Conservation (phyloP, 2,329 filamentous ascomycete species). For the Nigrograna mackinnonii region DNA sequence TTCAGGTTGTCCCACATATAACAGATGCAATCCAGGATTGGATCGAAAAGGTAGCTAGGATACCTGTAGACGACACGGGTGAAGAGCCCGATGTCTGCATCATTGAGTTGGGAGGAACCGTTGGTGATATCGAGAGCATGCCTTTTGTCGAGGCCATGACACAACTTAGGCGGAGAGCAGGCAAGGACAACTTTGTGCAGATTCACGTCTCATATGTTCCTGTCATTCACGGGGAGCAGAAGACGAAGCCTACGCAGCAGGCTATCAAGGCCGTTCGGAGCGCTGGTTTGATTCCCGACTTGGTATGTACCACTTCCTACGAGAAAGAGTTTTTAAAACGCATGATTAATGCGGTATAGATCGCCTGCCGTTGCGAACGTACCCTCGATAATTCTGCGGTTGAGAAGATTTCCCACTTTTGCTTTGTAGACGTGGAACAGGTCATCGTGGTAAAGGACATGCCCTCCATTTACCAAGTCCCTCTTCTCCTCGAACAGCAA, state of each 20-base stretch:
- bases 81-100: slow-evolving; percentile 91
- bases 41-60: slow-evolving; percentile 82
- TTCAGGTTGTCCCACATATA: slow-evolving; percentile 91
- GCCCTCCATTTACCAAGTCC: slow-evolving; percentile 90
- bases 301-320: slow-evolving; percentile 53
- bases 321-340: not conserved
- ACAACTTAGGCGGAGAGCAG: slow-evolving; percentile 73
- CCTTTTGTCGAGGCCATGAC: slow-evolving; percentile 87
- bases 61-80: slow-evolving; percentile 83
- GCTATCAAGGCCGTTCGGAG: slow-evolving; percentile 84
- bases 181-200: slow-evolving; percentile 80
- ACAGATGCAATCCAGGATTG: slow-evolving; percentile 91
- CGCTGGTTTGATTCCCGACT: slow-evolving; percentile 65
- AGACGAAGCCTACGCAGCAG: slow-evolving; percentile 96
- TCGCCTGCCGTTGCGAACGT: slow-evolving; percentile 88
- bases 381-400: slow-evolving; percentile 74
- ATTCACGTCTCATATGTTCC: slow-evolving; percentile 91
- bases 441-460: slow-evolving; percentile 89
- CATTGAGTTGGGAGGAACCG: slow-evolving; percentile 70
- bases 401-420: slow-evolving; percentile 86
- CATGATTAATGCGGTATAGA: slow-evolving; percentile 51
- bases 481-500: slow-evolving; percentile 86
- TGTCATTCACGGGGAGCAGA: slow-evolving; percentile 76
- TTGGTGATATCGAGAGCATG: slow-evolving; percentile 82
- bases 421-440: slow-evolving; percentile 83